Base-by-base conservation (phyloP, 2,329 filamentous ascomycete species). In the Alternaria novae-zelandiae region DNA sequence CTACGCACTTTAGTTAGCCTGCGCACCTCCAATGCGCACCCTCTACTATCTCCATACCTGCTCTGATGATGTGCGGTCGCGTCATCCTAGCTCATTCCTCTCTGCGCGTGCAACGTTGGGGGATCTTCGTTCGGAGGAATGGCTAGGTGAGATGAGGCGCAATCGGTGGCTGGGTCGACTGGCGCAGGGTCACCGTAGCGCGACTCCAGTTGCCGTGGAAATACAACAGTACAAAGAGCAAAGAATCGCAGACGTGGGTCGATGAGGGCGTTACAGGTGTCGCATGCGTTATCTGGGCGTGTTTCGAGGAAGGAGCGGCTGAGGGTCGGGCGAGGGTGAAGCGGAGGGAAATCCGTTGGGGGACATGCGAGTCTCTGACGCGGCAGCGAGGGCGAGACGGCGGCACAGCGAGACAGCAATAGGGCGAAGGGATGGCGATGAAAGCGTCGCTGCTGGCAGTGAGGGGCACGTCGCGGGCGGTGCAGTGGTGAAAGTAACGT, bases 11-110 rank as follows among this genome's bases (percentile, higher is more conserved):
- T 56, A 45, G 71, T 79, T 71, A 79, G 72, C 66, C 64, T 54
- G 59, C 63, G 61, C 50, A 36, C n/a, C 12, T 28, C 46, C 56
- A 26, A 49, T 15, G 28, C 13, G 45, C 45, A 36, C 47, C 10
- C 36, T 2, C 10, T 49, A 20, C 5, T 11, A 5, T 20, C 17
- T 53, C 26, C 82, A 66, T 80, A 86, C 85, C 85, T 74, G 85
- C 85, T 80, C 85, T 80, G 68, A 87, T 85, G 61, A 86, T 86
- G 60, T 85, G 83, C 71, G 85, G 85, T 70, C 85, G 82, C 72
- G 85, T 86, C 85, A 87, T 87, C 64, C 71, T 79, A 69, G 71
- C 70, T 78, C 78, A 80, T 79, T 63, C 73, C 77, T 71, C 51
- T 64, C 54, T 44, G 70, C 64, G 63, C 57, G 58, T 64, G 44